Base-by-base conservation (phyloP, 805 yeast genomes). In the Ogataea glucozyma region DNA sequence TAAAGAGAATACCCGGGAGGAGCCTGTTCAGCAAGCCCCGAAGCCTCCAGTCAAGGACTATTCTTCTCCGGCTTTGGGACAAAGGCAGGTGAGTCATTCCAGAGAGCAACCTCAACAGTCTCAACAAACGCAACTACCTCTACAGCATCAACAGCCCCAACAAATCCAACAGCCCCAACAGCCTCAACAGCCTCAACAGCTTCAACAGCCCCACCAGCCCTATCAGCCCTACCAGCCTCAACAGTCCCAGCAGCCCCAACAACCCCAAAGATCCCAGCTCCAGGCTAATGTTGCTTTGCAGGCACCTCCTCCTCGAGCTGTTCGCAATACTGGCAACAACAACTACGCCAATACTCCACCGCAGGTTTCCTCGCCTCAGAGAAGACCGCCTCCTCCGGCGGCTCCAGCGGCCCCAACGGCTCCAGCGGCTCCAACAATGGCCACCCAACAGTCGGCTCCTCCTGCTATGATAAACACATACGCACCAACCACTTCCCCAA, bases 371-470 rank as follows among this genome's bases (percentile, higher is more conserved):
- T 43, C 48, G 3, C 48, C 45, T 7, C 39, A 29, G 16, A 27
- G 43, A 29, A 38, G 32, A 17, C 44, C 50, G 6, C 49, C 49
- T 3, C 52, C 49, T n/a, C 20, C 27, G 21, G 17, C 26, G 11
- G 26, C 18, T 7, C 24, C 38, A 26, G 29, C 12, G 17, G 13
- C 29, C n/a, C n/a, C n/a, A n/a, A n/a, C n/a, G n/a, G n/a, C n/a
- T n/a, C n/a, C n/a, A n/a, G n/a, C n/a, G n/a, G n/a, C n/a, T n/a
- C n/a, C n/a, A n/a, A n/a, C n/a, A n/a, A n/a, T n/a, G n/a, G n/a
- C n/a, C n/a, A n/a, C n/a, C n/a, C n/a, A n/a, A n/a, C n/a, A n/a
- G n/a, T n/a, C n/a, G n/a, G n/a, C n/a, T n/a, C n/a, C n/a, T n/a
- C n/a, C n/a, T n/a, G n/a, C n/a, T n/a, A n/a, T n/a, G n/a, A n/a